These are phyloP conservation scores for Yamadazyma paraphyllophila DNA, from an alignment of 805 yeast species.

Conservation along the genomic window DNA sequence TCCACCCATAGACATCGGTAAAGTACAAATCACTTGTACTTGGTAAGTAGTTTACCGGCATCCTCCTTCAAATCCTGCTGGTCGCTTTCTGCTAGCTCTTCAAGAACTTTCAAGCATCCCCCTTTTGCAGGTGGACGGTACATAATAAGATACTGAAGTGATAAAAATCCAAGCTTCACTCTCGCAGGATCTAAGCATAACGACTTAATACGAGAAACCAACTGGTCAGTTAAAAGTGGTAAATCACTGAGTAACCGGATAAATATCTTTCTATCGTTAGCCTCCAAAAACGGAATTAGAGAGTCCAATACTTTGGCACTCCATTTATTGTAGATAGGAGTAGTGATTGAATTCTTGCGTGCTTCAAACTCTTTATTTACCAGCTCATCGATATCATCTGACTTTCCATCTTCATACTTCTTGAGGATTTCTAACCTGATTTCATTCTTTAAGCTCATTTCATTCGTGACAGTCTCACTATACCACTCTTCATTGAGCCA, in stretches of 20 bases:
- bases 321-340: slow-evolving; percentile 65
- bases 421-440: slow-evolving; percentile 18
- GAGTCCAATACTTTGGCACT: slow-evolving; percentile 70
- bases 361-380: slow-evolving; percentile 18
- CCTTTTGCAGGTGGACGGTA: slow-evolving; percentile 82
- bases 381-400: slow-evolving; percentile 18
- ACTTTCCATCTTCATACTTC: slow-evolving; percentile 19
- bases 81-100: slow-evolving; percentile 41
- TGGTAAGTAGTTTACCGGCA: slow-evolving; percentile 44
- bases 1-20: no score
- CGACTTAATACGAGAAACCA: slow-evolving; percentile 65
- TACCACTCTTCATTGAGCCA: slow-evolving; percentile 98
- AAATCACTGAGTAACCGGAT: slow-evolving; percentile 83
- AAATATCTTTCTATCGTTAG: slow-evolving; percentile 74
- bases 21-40: slow-evolving; percentile 34
- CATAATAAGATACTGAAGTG: slow-evolving; percentile 80
- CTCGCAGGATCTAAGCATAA: slow-evolving; percentile 85
- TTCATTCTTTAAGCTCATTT: slow-evolving; percentile 23
- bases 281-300: slow-evolving; percentile 80
- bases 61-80: slow-evolving; percentile 52
- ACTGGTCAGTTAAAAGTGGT: slow-evolving; percentile 65
- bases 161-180: slow-evolving; percentile 73
- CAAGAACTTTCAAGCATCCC: slow-evolving; percentile 48
- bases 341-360: slow-evolving; percentile 18
- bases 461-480: slow-evolving; percentile 48